A percentile compares a stretch with the other conserved stretches of the same genome.
Evolutionary conservation across 2,329 filamentous ascomycete genomes (phyloP).

Genomic region (Aspergillus niger): DNA sequence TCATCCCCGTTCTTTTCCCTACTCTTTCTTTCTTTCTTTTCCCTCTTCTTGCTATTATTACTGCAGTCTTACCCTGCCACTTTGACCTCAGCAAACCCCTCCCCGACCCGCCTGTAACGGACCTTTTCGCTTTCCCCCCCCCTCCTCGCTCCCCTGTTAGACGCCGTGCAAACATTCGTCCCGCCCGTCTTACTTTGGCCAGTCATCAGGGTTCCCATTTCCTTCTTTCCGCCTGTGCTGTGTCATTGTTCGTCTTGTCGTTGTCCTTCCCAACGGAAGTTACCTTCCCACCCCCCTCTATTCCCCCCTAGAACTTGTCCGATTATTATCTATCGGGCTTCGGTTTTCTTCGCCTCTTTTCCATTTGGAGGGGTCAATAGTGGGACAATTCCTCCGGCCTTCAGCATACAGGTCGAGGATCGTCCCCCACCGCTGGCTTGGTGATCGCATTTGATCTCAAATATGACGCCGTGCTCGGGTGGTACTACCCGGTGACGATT

Average conservation of each 20-base stretch:
- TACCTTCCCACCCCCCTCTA: neutral
- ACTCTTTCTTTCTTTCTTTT: constrained; percentile 1
- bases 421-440: constrained; percentile 17
- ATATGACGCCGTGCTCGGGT: constrained; percentile 42
- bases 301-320: neutral
- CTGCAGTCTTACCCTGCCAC: constrained; percentile 15
- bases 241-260: neutral
- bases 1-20: constrained; percentile 3
- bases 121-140: constrained; percentile 7
- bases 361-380: constrained; percentile 2
- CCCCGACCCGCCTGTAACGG: constrained; percentile 25
- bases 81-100: constrained; percentile 22
- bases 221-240: neutral
- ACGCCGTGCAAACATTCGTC: constrained; percentile 33
- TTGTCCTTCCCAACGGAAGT: constrained; percentile 1
- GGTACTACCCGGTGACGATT: constrained; percentile 41
- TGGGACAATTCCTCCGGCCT: constrained; percentile 4
- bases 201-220: neutral
- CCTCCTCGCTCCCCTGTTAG: constrained; percentile 18
- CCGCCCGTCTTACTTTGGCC: constrained; percentile 13
- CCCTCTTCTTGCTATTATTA: constrained; percentile 12
- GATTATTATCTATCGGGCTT: neutral
- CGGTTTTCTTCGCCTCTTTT: neutral
- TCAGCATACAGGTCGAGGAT: constrained; percentile 17
- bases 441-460: constrained; percentile 26